Base-by-base conservation (phyloP, 768 basidiomycete genomes). In the Collybiopsis confluens region DNA sequence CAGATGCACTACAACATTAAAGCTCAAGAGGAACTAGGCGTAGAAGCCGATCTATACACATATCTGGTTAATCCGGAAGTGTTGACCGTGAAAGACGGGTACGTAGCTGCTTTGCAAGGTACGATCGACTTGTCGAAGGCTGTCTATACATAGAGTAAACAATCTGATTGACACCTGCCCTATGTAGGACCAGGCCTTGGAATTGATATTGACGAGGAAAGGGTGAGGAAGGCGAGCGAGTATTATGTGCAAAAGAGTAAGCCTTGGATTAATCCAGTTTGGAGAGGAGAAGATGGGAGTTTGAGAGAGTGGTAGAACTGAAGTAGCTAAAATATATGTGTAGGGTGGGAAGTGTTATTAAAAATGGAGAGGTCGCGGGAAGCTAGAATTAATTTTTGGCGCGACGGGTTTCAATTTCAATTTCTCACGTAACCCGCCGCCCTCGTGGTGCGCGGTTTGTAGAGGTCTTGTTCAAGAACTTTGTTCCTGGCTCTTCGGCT, bases 1-100 rank as follows among this genome's bases (percentile, higher is more conserved):
- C 47, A 83, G 81, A 84, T 86, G 45, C 82, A 86, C 62, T 86
- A 84, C 67, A 86, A 87, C 65, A 64, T 72, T 36, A 59, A 64
- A 7, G 60, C n/a, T 3, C 43, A 33, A n/a, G 37, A 52, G 16
- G 64, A 68, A 18, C 59, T 59, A 9, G 42, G 37, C 10, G 35
- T 53, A 11, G 62, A 62, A 9, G 79, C 79, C 38, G 86, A 88
- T 62, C 71, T 86, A 11, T 73, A 79, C 59, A 85, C 83, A 1
- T 86, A 84, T 66, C 64, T 88, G 40, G 61, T 61, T 23, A 73
- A 82, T 56, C 71, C 80, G 4, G 64, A 68, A 2, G 75, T 85
- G 1, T 85, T 86, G 59, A 64, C 70, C 4, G 75, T 86, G 11
- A 68, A 70, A 37, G 71, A 81, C 30, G 81, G 85, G 3, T 71